A percentile compares a stretch with the other conserved stretches of the same genome.
These are phyloP conservation scores for Pichia sp. DNA, from an alignment of 1,139 yeast species.

Conservation along the genomic window DNA sequence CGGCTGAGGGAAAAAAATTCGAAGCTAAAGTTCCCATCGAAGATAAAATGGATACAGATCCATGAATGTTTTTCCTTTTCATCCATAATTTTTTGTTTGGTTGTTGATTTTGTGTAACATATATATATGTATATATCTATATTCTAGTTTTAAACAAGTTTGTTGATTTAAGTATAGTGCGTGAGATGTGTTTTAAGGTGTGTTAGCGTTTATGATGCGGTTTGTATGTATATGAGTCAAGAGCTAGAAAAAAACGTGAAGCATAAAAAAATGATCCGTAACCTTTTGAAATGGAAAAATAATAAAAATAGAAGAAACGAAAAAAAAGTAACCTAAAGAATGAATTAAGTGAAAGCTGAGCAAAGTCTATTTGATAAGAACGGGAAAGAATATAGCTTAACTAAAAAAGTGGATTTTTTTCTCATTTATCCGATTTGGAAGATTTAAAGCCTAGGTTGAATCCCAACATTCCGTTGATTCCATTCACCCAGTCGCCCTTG, in stretches of 20 bases:
- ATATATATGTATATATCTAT: constrained; percentile 1
- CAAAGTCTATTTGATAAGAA: not conserved
- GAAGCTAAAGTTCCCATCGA: constrained; percentile 1
- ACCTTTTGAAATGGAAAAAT: not conserved
- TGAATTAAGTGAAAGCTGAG: not conserved
- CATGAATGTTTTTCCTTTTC: not conserved
- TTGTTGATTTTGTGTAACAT: constrained; percentile 1
- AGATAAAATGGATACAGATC: constrained; percentile 6
- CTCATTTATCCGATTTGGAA: constrained; percentile 4
- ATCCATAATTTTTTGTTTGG: not conserved
- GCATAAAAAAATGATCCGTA: not conserved
- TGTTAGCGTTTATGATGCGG: not conserved
- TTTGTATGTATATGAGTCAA: not conserved
- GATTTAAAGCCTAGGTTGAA: constrained; percentile 72
- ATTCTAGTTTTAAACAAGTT: not conserved
- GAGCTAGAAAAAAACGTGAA: not conserved
- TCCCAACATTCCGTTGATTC: constrained; percentile 80
- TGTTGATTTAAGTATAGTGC: not conserved
- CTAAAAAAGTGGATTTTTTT: not conserved
- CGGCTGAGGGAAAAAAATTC: constrained; percentile 14
- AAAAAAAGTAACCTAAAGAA: not conserved
- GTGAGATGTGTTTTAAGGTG: not conserved
- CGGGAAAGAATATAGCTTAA: not conserved
- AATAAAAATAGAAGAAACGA: not conserved
- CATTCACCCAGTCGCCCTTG: constrained; percentile 87